phyloP scores from a whole-genome alignment of 2,329 filamentous ascomycete species.

The Lasiodiplodia sp. region DNA sequence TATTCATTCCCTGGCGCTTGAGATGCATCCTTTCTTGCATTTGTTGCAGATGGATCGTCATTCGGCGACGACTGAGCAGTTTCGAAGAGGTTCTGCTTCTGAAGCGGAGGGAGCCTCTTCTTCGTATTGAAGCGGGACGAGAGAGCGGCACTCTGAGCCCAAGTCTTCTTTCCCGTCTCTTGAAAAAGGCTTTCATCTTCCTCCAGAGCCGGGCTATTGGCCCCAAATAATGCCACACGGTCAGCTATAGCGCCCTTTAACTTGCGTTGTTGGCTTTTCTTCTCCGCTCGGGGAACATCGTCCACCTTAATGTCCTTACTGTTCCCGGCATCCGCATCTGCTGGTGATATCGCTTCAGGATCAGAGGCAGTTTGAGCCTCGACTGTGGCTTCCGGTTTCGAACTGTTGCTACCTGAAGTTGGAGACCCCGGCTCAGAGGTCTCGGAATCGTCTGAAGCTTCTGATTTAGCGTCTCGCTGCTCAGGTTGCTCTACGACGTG shows the following conservation, averaged over 20 bases:
- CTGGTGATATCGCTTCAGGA: too few species aligned
- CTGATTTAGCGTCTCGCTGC: neutral
- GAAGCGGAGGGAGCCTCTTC: neutral
- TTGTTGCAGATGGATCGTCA: neutral
- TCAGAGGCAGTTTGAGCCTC: too few species aligned
- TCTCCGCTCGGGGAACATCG: neutral
- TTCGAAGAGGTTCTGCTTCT: neutral
- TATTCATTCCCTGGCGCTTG: neutral
- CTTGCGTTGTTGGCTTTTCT: constrained; percentile 3
- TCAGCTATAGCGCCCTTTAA: neutral
- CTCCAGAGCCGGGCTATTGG: neutral
- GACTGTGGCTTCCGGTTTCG: too few species aligned
- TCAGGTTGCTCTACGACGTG: neutral
- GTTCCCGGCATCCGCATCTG: too few species aligned
- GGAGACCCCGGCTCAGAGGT: neutral
- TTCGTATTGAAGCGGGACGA: neutral
- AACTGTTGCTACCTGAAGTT: neutral
- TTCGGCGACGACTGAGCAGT: neutral
- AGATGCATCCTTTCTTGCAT: neutral
- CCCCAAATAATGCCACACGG: neutral
- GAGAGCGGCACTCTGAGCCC: neutral
- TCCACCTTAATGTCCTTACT: too few species aligned
- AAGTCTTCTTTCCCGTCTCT: neutral
- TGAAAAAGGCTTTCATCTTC: neutral
- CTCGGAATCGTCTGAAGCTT: neutral